Evolutionary conservation across 768 basidiomycete species (phyloP), one percentile per base, ranked within the genome.

Genomic region (Suillus tomentosus): DNA sequence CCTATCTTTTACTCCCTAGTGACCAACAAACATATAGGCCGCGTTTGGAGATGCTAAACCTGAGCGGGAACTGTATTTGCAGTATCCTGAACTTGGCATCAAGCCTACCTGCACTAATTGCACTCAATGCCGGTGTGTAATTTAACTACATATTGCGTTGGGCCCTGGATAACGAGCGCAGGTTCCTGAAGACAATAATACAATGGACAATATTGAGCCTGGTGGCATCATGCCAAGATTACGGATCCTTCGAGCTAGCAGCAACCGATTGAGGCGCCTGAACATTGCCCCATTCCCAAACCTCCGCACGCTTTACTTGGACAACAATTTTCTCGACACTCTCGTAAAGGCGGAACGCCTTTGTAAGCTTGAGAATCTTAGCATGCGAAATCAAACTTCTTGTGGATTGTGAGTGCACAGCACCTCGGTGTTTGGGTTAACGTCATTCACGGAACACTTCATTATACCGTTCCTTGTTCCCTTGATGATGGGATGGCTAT

Each of bases 251-350:
- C 89, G 94, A 39, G 79, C 90, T 60, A 95, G 91, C 80, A 85
- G 87, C 72, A 99, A 99, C 78, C 83, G 86, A 45, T 76, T 99
- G 68, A 77, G 82, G 59, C 74, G 79, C 64, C 81, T 99, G 62
- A 82, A 94, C 71, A 83, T 84, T 68, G 82, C 81, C 40, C 76
- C 80, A 42, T 85, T 92, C 73, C 79, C 85, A 3, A 88, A 87
- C 74, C 78, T 98, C 70, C 87, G 95, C 68, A 96, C 93, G 73
- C 85, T 99, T 15, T 98, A 97, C 75, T 87, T 92, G 76, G 97
- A 99, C 81, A 88, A 89, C 75, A 96, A 97, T 73, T 75, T 76
- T 47, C 80, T 93, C 39, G 77, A 74, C 39, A 72, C 78, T 55
- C 73, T 91, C 58, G 75, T 70, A 54, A 85, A 85, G 74, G 78